A percentile compares a stretch with the other conserved stretches of the same genome.
phyloP scores from a whole-genome alignment of 306 rosid species.

The Prosopis cineraria region DNA sequence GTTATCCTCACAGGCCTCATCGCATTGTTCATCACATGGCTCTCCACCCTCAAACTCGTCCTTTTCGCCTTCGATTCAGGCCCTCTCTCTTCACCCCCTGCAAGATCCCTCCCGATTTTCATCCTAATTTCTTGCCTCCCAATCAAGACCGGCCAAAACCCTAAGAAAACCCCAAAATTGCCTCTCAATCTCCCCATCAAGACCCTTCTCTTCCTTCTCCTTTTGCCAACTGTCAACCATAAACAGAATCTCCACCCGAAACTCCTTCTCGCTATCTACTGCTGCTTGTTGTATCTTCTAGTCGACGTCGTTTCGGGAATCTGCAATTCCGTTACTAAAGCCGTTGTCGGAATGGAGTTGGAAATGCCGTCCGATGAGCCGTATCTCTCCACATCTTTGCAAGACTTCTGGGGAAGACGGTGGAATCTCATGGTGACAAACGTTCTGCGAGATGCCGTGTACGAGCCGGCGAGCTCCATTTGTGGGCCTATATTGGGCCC shows the following conservation, averaged over 20 bases:
- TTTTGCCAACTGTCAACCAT: not conserved
- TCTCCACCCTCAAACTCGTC: not conserved
- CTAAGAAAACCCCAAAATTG: not conserved
- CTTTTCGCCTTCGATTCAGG: not conserved
- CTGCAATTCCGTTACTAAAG: not conserved
- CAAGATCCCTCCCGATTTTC: not conserved
- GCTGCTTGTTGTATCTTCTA: not conserved
- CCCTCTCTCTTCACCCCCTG: not conserved
- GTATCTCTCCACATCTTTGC: not conserved
- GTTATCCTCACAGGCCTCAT: not conserved
- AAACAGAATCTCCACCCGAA: not conserved
- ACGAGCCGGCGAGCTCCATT: not conserved
- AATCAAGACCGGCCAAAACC: not conserved
- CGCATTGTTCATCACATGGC: not conserved
- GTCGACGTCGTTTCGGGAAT: constrained; percentile 10
- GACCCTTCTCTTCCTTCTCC: not conserved
- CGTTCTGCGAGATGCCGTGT: not conserved
- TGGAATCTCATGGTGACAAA: constrained; percentile 16
- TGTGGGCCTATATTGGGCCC: not conserved
- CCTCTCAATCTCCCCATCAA: not conserved
- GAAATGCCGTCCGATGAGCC: constrained; percentile 6
- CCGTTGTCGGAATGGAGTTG: not conserved
- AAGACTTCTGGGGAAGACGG: constrained; percentile 12
- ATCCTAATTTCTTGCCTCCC: not conserved
- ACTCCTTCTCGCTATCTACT: not conserved